phyloP scores from a whole-genome alignment of 345 rosid genomes.

The Salix udensis region DNA sequence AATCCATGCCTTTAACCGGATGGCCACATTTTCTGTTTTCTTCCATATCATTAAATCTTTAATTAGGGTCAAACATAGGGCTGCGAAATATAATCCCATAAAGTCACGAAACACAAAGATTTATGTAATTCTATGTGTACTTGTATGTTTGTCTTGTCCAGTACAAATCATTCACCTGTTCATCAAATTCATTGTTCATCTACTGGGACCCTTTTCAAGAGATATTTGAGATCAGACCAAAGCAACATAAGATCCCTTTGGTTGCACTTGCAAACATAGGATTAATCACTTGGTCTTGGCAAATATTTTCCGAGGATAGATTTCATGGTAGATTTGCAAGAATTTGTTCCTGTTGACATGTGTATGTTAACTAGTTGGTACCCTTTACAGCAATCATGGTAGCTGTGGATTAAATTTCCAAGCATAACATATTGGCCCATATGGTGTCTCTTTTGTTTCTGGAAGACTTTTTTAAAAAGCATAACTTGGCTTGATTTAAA shows the following conservation, averaged over 20 bases:
- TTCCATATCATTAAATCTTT: not conserved
- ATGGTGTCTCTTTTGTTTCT: not conserved
- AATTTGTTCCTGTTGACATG: not conserved
- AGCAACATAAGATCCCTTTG: not conserved
- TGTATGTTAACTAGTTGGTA: too few relatives aligned
- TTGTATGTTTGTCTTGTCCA: slow-evolving; percentile 2
- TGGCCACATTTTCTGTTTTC: slow-evolving; percentile 16
- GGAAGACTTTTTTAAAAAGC: not conserved
- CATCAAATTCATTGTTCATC: not conserved
- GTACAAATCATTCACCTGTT: not conserved
- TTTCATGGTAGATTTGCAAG: not conserved
- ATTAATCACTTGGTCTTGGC: not conserved
- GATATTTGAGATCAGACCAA: too few relatives aligned
- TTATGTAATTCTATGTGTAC: slow-evolving; percentile 3
- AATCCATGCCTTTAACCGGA: slow-evolving; percentile 31
- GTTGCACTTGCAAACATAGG: not conserved
- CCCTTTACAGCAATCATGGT: too few relatives aligned
- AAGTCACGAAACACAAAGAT: not conserved
- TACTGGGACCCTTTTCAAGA: not conserved
- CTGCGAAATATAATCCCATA: not conserved
- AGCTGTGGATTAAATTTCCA: not conserved
- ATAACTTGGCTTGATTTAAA: slow-evolving; percentile 7
- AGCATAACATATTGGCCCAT: not conserved
- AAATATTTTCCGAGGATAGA: too few relatives aligned
- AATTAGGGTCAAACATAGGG: slow-evolving; percentile 1